phyloP scores from a whole-genome alignment of 441 rosid genomes.

The Corymbia citriodora region DNA sequence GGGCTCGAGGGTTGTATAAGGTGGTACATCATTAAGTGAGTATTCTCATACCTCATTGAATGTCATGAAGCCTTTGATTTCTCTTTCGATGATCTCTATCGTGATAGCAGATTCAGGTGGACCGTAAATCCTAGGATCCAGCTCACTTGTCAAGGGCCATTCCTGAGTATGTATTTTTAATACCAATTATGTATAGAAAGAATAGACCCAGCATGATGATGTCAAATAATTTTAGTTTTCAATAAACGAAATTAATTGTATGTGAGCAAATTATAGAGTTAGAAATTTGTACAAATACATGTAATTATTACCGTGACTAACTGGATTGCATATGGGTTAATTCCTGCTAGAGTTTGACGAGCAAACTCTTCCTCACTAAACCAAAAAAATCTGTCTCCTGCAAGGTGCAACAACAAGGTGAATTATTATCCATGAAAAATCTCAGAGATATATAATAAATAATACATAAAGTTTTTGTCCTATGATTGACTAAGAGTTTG shows the following conservation, averaged over 20 bases:
- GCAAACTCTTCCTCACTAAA: constrained; percentile 71
- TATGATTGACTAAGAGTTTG: background rate
- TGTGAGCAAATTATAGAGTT: background rate
- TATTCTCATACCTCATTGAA: constrained; percentile 30
- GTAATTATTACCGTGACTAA: constrained; percentile 36
- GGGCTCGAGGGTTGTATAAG: background rate
- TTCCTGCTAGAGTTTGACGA: constrained; percentile 71
- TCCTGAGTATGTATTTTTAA: constrained; percentile 25
- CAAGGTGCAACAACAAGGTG: background rate
- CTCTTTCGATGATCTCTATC: constrained; percentile 32
- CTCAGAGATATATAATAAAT: background rate
- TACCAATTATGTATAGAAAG: background rate
- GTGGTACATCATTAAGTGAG: background rate
- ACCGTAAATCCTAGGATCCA: constrained; percentile 56
- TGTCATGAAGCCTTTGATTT: constrained; percentile 42
- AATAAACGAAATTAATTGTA: background rate
- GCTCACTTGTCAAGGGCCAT: constrained; percentile 69
- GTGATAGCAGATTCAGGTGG: constrained; percentile 55
- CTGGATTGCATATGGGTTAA: constrained; percentile 51
- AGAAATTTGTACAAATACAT: background rate
- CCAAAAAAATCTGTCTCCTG: constrained; percentile 75
- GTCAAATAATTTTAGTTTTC: background rate
- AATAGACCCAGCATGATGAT: background rate
- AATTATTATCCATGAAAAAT: background rate
- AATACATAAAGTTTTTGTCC: background rate